These are phyloP conservation scores for Stagonosporopsis vannaccii DNA, from an alignment of 2,329 filamentous ascomycete genomes.

Conservation along the genomic window DNA sequence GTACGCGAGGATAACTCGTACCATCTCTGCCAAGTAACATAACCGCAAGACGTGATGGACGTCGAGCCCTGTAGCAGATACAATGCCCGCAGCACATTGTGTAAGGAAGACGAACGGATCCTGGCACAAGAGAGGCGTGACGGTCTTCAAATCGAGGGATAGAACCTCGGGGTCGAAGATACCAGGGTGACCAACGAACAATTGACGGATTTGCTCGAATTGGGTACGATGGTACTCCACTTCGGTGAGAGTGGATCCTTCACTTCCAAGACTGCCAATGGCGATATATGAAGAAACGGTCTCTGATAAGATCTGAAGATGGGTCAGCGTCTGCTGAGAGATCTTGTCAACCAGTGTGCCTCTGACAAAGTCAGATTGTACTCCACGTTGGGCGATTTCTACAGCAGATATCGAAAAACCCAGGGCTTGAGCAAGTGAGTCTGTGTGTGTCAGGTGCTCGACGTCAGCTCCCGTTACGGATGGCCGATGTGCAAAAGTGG, in stretches of 20 bases:
- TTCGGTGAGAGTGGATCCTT: slow-evolving; percentile 67
- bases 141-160: slow-evolving; percentile 54
- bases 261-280: slow-evolving; percentile 72
- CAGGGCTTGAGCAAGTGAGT: slow-evolving; percentile 70
- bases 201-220: slow-evolving; percentile 75
- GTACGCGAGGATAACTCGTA: slow-evolving; percentile 75
- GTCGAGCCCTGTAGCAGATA: slow-evolving; percentile 72
- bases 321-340: slow-evolving; percentile 81
- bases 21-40: slow-evolving; percentile 89
- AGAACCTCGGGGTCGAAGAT: slow-evolving; percentile 48
- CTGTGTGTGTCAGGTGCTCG: slow-evolving; percentile 61
- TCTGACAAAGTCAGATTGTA: slow-evolving; percentile 72
- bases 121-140: slow-evolving; percentile 66
- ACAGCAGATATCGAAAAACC: slow-evolving; percentile 86
- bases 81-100: slow-evolving; percentile 76
- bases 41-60: slow-evolving; percentile 81
- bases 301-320: slow-evolving; percentile 87
- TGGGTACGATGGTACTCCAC: slow-evolving; percentile 73
- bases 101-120: slow-evolving; percentile 84
- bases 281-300: slow-evolving; percentile 86
- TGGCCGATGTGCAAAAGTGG: slow-evolving; percentile 55
- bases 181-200: slow-evolving; percentile 69
- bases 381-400: slow-evolving; percentile 90
- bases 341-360: slow-evolving; percentile 83
- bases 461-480: slow-evolving; percentile 43